These are phyloP conservation scores for Litchi chinensis DNA, from an alignment of 345 rosid genomes.

Conservation along the genomic window DNA sequence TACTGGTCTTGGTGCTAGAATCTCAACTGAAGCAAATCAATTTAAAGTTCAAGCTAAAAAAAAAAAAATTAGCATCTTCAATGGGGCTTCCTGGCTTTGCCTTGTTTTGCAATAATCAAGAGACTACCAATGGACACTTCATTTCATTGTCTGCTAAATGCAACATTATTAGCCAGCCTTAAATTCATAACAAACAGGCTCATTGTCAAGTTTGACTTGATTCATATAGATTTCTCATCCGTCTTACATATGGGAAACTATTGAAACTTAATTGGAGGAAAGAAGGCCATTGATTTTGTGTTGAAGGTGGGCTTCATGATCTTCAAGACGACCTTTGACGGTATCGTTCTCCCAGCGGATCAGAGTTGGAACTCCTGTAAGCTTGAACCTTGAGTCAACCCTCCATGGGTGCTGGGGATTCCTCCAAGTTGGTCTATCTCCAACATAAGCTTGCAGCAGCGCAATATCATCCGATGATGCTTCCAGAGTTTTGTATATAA, in stretches of 20 bases:
- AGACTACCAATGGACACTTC: not conserved
- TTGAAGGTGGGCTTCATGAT: constrained; percentile 77
- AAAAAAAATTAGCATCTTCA: too few relatives aligned
- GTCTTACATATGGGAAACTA: not conserved
- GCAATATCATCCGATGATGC: constrained; percentile 55
- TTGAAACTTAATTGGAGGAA: constrained; percentile 26
- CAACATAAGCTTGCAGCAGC: constrained; percentile 75
- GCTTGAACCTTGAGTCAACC: constrained; percentile 66
- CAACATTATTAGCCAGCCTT: not conserved
- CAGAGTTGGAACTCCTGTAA: constrained; percentile 83
- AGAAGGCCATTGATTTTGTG: constrained; percentile 61
- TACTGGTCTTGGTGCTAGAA: not conserved
- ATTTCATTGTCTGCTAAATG: constrained; percentile 8
- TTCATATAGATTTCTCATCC: not conserved
- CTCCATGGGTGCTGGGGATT: constrained; percentile 76
- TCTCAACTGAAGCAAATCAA: not conserved
- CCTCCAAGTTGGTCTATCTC: constrained; percentile 89
- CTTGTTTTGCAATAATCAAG: not conserved
- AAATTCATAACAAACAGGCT: not conserved
- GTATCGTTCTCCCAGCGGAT: constrained; percentile 62
- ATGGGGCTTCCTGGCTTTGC: not conserved
- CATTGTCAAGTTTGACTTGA: not conserved
- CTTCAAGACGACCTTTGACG: constrained; percentile 68
- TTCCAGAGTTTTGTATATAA: constrained; percentile 71
- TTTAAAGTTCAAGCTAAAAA: not conserved